These are phyloP conservation scores for Penicillium mononematosum DNA, from an alignment of 495 filamentous ascomycete species.

Conservation along the genomic window DNA sequence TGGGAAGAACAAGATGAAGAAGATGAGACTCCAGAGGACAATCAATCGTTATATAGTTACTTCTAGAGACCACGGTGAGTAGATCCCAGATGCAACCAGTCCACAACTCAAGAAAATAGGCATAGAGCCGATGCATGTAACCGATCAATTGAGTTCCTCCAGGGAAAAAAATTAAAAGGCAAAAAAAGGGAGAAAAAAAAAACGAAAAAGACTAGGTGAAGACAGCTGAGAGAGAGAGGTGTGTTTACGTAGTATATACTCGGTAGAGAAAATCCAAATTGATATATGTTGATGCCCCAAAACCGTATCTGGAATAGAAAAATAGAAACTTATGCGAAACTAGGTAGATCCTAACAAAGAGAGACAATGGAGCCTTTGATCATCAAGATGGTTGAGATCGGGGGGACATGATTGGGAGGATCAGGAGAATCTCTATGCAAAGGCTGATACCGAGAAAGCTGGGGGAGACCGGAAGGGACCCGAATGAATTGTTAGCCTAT, in stretches of 20 bases:
- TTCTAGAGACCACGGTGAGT: conserved; percentile 9
- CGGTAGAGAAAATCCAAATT: background rate
- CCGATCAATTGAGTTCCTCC: conserved; percentile 5
- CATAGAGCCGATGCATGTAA: conserved; percentile 26
- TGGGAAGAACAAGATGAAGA: conserved; percentile 6
- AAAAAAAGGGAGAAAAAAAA: conserved; percentile 2
- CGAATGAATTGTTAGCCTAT: background rate
- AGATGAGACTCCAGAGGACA: conserved; percentile 3
- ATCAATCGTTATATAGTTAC: conserved; percentile 24
- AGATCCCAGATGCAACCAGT: conserved; percentile 16
- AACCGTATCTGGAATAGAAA: conserved; percentile 5
- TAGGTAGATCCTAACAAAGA: background rate
- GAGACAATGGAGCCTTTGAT: conserved; percentile 8
- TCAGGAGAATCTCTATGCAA: background rate
- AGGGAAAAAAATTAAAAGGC: conserved; percentile 4
- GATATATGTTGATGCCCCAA: background rate
- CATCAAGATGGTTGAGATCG: conserved; percentile 12
- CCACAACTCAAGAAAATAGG: conserved; percentile 16
- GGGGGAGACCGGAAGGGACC: background rate
- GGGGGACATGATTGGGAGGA: conserved; percentile 8
- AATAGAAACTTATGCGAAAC: conserved; percentile 6
- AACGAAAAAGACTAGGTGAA: background rate
- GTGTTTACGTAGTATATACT: background rate
- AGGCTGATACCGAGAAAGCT: background rate
- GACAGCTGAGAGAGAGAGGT: background rate